phyloP scores from a whole-genome alignment of 2,329 filamentous ascomycete genomes.

The Berkeleyomyces basicola region DNA sequence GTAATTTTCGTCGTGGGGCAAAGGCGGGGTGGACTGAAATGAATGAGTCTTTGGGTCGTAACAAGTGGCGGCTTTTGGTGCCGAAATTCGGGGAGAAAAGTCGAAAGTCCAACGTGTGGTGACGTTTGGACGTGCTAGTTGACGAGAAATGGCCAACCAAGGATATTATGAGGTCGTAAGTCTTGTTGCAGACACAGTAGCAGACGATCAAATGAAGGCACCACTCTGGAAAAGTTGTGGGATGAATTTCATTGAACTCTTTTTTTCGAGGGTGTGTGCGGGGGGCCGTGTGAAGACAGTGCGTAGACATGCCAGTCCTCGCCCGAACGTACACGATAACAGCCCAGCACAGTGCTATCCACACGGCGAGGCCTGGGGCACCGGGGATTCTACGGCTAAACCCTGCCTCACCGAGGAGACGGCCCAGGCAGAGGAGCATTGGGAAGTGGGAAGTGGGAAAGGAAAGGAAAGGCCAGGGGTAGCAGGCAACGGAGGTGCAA shows the following conservation, averaged over 20 bases:
- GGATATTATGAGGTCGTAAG: not conserved
- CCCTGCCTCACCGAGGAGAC: not conserved
- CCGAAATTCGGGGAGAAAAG: not conserved
- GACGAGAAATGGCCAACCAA: not conserved
- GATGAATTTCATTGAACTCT: constrained; percentile 9
- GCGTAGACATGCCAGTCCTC: not conserved
- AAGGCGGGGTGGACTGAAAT: constrained; percentile 11
- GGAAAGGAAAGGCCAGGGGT: not conserved
- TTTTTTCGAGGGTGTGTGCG: constrained; percentile 13
- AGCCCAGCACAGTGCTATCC: not conserved
- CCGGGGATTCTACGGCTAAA: constrained; percentile 10
- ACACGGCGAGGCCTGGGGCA: not conserved
- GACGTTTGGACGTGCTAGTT: not conserved
- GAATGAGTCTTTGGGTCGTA: not conserved
- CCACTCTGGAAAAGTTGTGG: constrained; percentile 10
- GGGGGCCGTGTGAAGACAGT: constrained; percentile 8
- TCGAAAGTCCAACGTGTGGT: not conserved
- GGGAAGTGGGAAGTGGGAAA: not conserved
- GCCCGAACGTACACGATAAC: not conserved
- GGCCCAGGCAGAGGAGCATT: not conserved
- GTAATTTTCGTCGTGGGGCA: constrained; percentile 6
- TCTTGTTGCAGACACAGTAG: not conserved
- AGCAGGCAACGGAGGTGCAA: constrained; percentile 3
- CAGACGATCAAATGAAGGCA: not conserved
- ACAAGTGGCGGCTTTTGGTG: not conserved